Evolutionary conservation across 495 filamentous ascomycete species (phyloP), one percentile per base, ranked within the genome.

Genomic region (Parathielavia hyrcaniae): DNA sequence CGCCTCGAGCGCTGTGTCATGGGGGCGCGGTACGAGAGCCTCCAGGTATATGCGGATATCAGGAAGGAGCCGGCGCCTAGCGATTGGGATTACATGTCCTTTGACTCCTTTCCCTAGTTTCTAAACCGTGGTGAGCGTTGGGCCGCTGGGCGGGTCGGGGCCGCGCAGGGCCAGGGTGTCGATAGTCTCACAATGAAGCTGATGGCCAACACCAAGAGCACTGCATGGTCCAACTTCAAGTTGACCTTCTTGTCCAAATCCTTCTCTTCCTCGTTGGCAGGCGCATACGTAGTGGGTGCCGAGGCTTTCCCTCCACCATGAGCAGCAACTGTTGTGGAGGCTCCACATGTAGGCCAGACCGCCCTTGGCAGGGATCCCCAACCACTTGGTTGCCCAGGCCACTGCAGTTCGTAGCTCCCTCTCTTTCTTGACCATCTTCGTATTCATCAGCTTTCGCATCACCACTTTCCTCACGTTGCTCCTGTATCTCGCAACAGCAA

Each of bases 71-170:
- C 45, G 23, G 32, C 17, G 35, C 35, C 49, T 19, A 51, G 49
- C 49, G 49, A 51, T 39, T 51, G 49, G 49, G 49, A 51, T 39
- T 2, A 38, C 16, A 38, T 51, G 49, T 51, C n/a, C 49, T 51
- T 51, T 51, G 4, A n/a, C n/a, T n/a, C n/a, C n/a, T n/a, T n/a
- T n/a, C n/a, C n/a, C 49, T n/a, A 3, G 16, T 1, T 36, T 35
- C 47, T 7, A 9, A n/a, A n/a, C n/a, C n/a, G 47, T 50, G 32
- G 47, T 50, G 30, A 50, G 26, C 12, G 47, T 50, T 48, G 23
- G 45, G 45, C 45, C 45, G 45, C 45, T n/a, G 45, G 41, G n/a
- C 41, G 41, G 41, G 41, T 45, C 41, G 41, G 41, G 41, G 41
- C 41, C 39, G 39, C 39, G 39, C 39, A 41, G 39, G 39, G 39